Conservation (phyloP, 2,329 filamentous ascomycete genomes). For the Tolypocladium sp. region DNA sequence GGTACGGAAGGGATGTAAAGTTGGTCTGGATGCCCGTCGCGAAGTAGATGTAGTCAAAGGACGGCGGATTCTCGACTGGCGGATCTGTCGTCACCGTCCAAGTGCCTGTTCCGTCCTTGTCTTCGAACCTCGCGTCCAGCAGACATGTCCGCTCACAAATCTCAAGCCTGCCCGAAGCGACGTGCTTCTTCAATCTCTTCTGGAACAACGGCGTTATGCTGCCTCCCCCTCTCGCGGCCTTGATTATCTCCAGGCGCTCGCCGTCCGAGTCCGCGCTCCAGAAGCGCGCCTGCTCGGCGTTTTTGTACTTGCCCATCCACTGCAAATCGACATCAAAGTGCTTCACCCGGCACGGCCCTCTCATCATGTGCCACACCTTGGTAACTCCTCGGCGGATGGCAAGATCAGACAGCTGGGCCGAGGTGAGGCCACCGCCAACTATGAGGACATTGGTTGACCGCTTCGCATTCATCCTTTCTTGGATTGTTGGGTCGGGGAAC, state of each 20-base stretch:
- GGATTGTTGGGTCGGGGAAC: conserved; percentile 46
- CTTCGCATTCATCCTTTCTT: conserved; percentile 39
- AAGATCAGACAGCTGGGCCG: conserved; percentile 63
- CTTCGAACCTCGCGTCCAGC: conserved; percentile 38
- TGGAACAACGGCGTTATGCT: conserved; percentile 63
- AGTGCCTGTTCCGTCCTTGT: conserved; percentile 18
- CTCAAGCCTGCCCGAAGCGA: conserved; percentile 38
- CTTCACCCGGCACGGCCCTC: conserved; percentile 52
- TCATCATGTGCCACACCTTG: conserved; percentile 63
- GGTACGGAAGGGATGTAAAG: conserved; percentile 48
- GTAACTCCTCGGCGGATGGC: conserved; percentile 54
- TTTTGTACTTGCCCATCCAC: conserved; percentile 79
- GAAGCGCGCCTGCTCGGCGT: conserved; percentile 66
- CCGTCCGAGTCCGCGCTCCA: conserved; percentile 67
- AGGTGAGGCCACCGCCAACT: conserved; percentile 67
- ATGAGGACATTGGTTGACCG: conserved; percentile 56
- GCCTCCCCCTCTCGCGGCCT: conserved; percentile 61
- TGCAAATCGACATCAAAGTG: conserved; percentile 68
- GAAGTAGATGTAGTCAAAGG: conserved; percentile 63
- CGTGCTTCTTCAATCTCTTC: conserved; percentile 56
- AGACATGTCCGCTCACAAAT: conserved; percentile 52
- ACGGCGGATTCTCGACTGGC: conserved; percentile 39
- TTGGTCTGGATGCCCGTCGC: conserved; percentile 64
- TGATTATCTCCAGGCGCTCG: conserved; percentile 57
- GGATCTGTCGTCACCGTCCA: conserved; percentile 44